Evolutionary conservation across 2,329 filamentous ascomycete genomes (phyloP), one percentile per base, ranked within the genome.

Genomic region (Phaeosphaeriaceae sp.): DNA sequence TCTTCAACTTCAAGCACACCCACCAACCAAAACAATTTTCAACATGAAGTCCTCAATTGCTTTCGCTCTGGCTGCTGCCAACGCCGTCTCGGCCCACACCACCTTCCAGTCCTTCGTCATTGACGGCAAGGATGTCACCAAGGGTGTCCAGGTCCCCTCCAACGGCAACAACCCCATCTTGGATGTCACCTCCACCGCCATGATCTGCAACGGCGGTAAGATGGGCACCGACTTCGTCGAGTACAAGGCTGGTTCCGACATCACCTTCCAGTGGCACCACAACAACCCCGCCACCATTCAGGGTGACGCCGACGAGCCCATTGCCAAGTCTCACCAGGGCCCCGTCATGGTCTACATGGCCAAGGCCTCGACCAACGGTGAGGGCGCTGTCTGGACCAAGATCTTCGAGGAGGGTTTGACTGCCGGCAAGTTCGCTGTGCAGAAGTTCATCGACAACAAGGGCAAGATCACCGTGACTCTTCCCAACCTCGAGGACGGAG

Each of bases 331-430:
- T 46, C 83, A 85, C 79, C 75, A 79, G 74, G 84, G 84, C 7
- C 83, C 83, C 50, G 69, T 85, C 71, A 80, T 83, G 69, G 83
- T 82, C 61, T 86, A 82, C 70, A 80, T 85, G 59, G 82, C 83
- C 7, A 72, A 73, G 31, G 73, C 74, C 33, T 62, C 70, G 19
- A 70, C 70, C 54, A 79, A 81, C 54, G 82, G 82, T 47, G 74
- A 79, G 45, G 82, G 82, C 20, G 75, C 76, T 57, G 82, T 84
- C 70, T 86, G 83, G 83, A 78, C 81, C 58, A 81, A 78, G 71
- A 64, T 81, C 55, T 74, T 70, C n/a, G 73, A 79, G 58, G 74
- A 76, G 17, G 78, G 78, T 57, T 73, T 73, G 36, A 58, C 62
- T 44, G 57, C 57, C 44, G 68, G 69, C 46, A 72, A 64, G 27